Evolutionary conservation across 345 rosid genomes (phyloP).

Genomic region (Gossypium longicalyx): DNA sequence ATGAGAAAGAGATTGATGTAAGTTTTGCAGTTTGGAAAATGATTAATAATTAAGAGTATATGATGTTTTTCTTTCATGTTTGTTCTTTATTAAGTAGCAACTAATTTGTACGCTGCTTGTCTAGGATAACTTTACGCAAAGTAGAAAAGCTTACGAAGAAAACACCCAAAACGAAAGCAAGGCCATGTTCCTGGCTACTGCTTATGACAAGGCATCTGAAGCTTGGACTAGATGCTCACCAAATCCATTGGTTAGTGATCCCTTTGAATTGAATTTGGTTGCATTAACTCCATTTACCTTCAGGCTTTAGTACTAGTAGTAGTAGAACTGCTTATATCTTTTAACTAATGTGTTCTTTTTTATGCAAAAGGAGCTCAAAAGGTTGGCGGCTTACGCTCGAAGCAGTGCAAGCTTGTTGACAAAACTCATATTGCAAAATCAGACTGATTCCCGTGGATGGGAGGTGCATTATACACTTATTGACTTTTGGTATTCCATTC

Average conservation of each 20-base stretch:
- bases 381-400: constrained; percentile 84
- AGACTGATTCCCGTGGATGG: constrained; percentile 59
- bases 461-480: constrained; percentile 52
- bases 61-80: constrained; percentile 10
- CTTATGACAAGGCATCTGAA: constrained; percentile 88
- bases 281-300: neutral
- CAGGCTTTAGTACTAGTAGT: neutral
- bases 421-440: constrained; percentile 54
- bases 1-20: constrained; percentile 73
- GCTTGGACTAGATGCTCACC: constrained; percentile 82
- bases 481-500: neutral
- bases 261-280: constrained; percentile 4
- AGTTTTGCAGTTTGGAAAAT: constrained; percentile 27
- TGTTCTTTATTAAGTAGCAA: neutral
- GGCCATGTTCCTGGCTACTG: constrained; percentile 81
- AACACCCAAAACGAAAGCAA: constrained; percentile 45
- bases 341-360: constrained; percentile 12
- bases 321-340: neutral
- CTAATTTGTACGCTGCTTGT: constrained; percentile 13
- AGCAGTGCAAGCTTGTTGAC: constrained; percentile 78
- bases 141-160: constrained; percentile 54
- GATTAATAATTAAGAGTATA: constrained; percentile 10
- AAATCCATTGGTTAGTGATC: constrained; percentile 56
- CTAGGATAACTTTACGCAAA: constrained; percentile 65
- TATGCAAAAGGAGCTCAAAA: constrained; percentile 62